Evolutionary conservation across 2,329 filamentous ascomycete species (phyloP), one percentile per base, ranked within the genome.

Genomic region (Sphaerulina musiva): DNA sequence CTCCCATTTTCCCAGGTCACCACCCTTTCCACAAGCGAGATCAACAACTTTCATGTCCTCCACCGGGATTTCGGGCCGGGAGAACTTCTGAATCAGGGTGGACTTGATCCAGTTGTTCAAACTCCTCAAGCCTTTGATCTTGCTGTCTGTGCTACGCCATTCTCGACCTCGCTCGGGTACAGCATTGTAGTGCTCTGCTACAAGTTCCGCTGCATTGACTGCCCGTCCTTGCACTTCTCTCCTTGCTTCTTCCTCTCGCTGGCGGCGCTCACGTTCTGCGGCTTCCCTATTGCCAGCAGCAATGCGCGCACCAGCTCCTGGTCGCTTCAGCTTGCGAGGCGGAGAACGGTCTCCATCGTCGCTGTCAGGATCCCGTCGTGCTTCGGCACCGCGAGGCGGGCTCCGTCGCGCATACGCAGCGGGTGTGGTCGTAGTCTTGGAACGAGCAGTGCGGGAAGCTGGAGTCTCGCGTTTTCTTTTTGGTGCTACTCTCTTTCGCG

Each of bases 51-150:
- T 78, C 45, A 97, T 76, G 49, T 83, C 66, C n/a, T 69, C 70
- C 2, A 84, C 59, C 5, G 61, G 61, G 45, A 64, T 59, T 34
- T 76, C 73, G 46, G 73, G 72, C 4, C 63, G 63, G 3, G 89
- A 89, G 73, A 96, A 97, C 69, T 95, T 96, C 69, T 97, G 91
- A 62, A 98, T 97, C 63, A 97, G 82, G 47, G 88, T 92, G 68
- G 89, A 95, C 78, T 98, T 98, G 73, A 98, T 82, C 93, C 93
- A 98, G 72, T 98, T 98, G 75, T 98, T 98, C 77, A 95, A 93
- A 62, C 87, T 89, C 50, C 93, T 83, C 50, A 98, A 76, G 0
- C 93, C 93, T 74, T 95, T 95, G 76, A 98, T 98, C 66, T 88
- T 86, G 71, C 88, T 95, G 66, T 95, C 90, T 6, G 89, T 95